phyloP scores from a whole-genome alignment of 2,329 filamentous ascomycete species.

The Fusarium musae region DNA sequence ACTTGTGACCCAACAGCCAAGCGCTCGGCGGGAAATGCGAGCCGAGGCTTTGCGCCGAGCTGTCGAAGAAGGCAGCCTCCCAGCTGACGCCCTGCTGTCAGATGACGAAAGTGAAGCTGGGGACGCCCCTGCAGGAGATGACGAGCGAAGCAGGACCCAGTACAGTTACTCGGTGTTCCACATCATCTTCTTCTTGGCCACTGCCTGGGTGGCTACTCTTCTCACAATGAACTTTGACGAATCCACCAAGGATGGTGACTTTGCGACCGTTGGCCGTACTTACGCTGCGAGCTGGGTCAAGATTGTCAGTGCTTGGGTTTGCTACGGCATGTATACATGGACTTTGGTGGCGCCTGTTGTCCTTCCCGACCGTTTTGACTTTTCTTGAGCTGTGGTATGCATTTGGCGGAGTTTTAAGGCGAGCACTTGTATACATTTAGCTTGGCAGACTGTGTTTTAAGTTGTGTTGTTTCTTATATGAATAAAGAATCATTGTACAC shows the following conservation, averaged over 20 bases:
- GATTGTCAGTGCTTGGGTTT: conserved; percentile 97
- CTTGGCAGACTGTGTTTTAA: conserved; percentile 8
- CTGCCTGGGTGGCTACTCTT: conserved; percentile 93
- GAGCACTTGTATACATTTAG: conserved; percentile 30
- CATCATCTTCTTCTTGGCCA: conserved; percentile 96
- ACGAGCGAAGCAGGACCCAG: conserved; percentile 89
- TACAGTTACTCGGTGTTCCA: conserved; percentile 98
- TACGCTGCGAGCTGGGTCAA: conserved; percentile 99
- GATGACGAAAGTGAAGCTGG: conserved; percentile 74
- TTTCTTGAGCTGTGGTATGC: conserved; percentile 47
- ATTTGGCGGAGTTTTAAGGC: conserved; percentile 26
- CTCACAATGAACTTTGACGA: conserved; percentile 79
- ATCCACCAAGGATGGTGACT: conserved; percentile 73
- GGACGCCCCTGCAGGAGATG: conserved; percentile 76
- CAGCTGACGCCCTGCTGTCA: conserved; percentile 87
- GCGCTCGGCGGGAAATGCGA: conserved; percentile 86
- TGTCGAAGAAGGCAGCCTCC: conserved; percentile 90
- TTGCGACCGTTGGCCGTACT: conserved; percentile 91
- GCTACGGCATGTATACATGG: conserved; percentile 94
- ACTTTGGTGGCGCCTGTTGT: conserved; percentile 88
- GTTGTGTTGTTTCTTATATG: conserved; percentile 1
- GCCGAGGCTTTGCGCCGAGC: conserved; percentile 90
- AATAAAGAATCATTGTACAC: conserved; percentile 10
- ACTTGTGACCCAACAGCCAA: conserved; percentile 86
- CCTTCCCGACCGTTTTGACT: conserved; percentile 86